A percentile compares a stretch with the other conserved stretches of the same genome.
Evolutionary conservation across 441 rosid genomes (phyloP).

Genomic region (Corymbia citriodora): DNA sequence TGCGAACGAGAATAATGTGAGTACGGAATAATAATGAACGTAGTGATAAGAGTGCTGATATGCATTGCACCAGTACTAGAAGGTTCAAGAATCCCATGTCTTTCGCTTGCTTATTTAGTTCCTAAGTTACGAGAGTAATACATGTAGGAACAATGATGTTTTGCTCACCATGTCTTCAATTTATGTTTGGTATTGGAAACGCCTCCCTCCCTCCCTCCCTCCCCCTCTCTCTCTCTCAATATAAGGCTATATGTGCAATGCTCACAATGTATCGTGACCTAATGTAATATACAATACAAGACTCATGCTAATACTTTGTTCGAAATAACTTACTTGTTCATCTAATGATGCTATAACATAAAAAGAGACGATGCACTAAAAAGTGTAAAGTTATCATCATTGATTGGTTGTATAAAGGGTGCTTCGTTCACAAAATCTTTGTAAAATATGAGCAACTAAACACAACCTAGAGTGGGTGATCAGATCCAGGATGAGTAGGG

Average conservation of each 20-base stretch:
- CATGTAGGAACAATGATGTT: neutral
- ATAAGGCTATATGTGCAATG: neutral
- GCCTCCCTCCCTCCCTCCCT: neutral
- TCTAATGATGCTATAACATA: neutral
- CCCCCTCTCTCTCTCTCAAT: neutral
- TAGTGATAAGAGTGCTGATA: neutral
- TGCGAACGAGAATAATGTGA: neutral
- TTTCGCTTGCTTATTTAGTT: neutral
- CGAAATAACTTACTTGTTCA: neutral
- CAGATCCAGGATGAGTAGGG: no score
- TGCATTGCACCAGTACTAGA: neutral
- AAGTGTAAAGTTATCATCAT: neutral
- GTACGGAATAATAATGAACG: neutral
- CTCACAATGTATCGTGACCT: neutral
- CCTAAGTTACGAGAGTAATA: neutral
- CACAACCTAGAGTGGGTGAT: neutral
- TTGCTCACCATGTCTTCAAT: neutral
- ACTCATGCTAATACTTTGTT: neutral
- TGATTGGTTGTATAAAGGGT: neutral
- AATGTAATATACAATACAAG: neutral
- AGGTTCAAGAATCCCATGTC: neutral
- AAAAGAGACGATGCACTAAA: neutral
- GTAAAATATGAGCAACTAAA: neutral
- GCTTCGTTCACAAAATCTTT: neutral
- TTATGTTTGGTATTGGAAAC: neutral